Conservation (phyloP, 495 filamentous ascomycete genomes). For the Penicillium crystallinum region DNA sequence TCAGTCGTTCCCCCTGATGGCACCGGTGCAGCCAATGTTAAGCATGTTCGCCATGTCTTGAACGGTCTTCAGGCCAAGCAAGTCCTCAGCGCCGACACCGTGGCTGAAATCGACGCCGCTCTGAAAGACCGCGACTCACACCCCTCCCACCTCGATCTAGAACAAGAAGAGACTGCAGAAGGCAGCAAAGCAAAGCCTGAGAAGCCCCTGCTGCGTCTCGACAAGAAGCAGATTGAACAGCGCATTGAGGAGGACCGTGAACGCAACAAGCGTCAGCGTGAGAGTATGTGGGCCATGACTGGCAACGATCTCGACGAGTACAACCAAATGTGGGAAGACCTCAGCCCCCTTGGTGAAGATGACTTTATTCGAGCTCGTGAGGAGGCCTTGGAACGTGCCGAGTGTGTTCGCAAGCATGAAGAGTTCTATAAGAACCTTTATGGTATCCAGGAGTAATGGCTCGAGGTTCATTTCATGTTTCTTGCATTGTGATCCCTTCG, state of each 20-base stretch:
- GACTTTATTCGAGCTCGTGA: constrained; percentile 68
- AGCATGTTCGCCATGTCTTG: constrained; percentile 80
- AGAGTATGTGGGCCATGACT: constrained; percentile 83
- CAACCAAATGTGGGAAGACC: constrained; percentile 72
- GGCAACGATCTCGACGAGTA: constrained; percentile 54
- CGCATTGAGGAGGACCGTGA: constrained; percentile 95
- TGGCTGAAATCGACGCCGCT: constrained; percentile 72
- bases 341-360: constrained; percentile 77
- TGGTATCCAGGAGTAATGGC: background rate
- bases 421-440: constrained; percentile 4
- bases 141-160: constrained; percentile 35
- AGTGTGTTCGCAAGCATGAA: constrained; percentile 5
- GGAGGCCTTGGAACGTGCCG: constrained; percentile 58
- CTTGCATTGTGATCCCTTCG: background rate
- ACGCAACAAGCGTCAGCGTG: constrained; percentile 82
- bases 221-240: constrained; percentile 88
- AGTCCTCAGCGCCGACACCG: constrained; percentile 61
- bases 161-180: constrained; percentile 27
- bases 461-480: background rate
- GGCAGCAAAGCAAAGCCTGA: constrained; percentile 24
- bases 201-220: constrained; percentile 48
- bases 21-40: constrained; percentile 87
- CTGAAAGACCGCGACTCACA: constrained; percentile 67
- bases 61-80: constrained; percentile 60
- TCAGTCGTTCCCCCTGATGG: constrained; percentile 77